Evolutionary conservation across 176 grass and related monocot genomes (phyloP), one percentile per base, ranked within the genome.

Genomic region (Juncus effusus): DNA sequence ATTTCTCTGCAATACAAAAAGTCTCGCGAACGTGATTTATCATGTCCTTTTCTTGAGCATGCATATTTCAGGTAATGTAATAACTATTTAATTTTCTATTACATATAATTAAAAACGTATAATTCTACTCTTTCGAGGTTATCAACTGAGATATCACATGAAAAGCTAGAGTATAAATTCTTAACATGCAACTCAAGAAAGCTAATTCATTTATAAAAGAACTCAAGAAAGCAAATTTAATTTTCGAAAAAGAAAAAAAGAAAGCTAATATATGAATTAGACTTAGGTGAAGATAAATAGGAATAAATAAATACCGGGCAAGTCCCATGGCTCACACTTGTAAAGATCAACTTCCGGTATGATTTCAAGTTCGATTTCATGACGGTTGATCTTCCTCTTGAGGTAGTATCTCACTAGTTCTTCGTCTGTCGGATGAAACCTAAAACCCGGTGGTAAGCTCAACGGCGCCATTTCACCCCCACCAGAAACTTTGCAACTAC

Each of bases 261-360:
- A 12, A n/a, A 76, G 75, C n/a, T 62, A 50, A 76, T 9, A 54
- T 7, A 70, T 49, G 7, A 66, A 28, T 28, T 28, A 28, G 19
- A 28, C 19, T 28, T 28, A 28, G n/a, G 9, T 42, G 3, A 74
- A 78, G 19, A 74, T 51, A 49, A 3, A 60, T 2, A 60, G 50
- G 12, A 28, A 28, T 28, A 28, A 28, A 40, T 16, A 79, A 28
- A 41, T 80, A 96, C 91, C 91, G 51, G 91, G 91, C 11, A 96
- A 74, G 75, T 96, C 91, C 91, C 91, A 96, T 0, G 91, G 91
- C 49, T 96, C 91, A 10, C 91, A 96, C 79, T 96, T 96, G 91
- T 96, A 96, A 10, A 96, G 87, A 87, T 96, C 91, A 38, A 96
- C 87, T 72, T 96, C 91, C 0, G 84, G 91, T 58, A 96, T 96